Percentiles rank a stretch among this genome's conserved stretches.
Evolutionary conservation across 2,329 filamentous ascomycete species (phyloP).

Genomic region (Ophiostoma perfectum): DNA sequence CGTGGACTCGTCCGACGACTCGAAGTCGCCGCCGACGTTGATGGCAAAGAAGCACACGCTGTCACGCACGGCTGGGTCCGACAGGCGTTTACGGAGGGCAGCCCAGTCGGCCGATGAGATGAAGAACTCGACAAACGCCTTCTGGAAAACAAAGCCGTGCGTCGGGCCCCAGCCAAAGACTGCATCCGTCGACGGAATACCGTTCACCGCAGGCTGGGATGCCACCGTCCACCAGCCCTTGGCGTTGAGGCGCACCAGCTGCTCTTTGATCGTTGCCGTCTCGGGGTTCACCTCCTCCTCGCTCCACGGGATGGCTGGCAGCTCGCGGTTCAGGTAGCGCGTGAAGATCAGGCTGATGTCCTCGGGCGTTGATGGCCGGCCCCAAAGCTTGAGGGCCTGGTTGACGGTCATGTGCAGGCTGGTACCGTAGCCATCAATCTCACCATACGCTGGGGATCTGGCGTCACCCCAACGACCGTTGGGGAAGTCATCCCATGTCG

Average conservation of each 20-base stretch:
- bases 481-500: slow-evolving; percentile 97
- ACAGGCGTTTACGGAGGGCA: slow-evolving; percentile 58
- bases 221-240: slow-evolving; percentile 95
- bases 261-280: slow-evolving; percentile 70
- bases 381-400: slow-evolving; percentile 81
- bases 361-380: slow-evolving; percentile 59
- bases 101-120: slow-evolving; percentile 68
- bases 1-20: slow-evolving; percentile 54
- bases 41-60: slow-evolving; percentile 82
- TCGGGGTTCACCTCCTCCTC: slow-evolving; percentile 83
- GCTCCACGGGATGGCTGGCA: slow-evolving; percentile 85
- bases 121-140: slow-evolving; percentile 97
- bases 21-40: slow-evolving; percentile 71
- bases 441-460: slow-evolving; percentile 90
- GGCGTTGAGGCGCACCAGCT: slow-evolving; percentile 69
- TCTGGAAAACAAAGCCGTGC: slow-evolving; percentile 95
- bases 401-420: slow-evolving; percentile 84
- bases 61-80: slow-evolving; percentile 51
- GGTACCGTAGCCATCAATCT: slow-evolving; percentile 93
- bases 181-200: slow-evolving; percentile 66
- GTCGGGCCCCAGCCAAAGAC: slow-evolving; percentile 91
- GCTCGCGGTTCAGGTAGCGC: slow-evolving; percentile 70
- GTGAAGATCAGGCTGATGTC: slow-evolving; percentile 80
- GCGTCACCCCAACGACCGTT: slow-evolving; percentile 99
- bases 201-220: slow-evolving; percentile 90